phyloP scores from a whole-genome alignment of 2,329 filamentous ascomycete species.

The Hypoxylon sp. region DNA sequence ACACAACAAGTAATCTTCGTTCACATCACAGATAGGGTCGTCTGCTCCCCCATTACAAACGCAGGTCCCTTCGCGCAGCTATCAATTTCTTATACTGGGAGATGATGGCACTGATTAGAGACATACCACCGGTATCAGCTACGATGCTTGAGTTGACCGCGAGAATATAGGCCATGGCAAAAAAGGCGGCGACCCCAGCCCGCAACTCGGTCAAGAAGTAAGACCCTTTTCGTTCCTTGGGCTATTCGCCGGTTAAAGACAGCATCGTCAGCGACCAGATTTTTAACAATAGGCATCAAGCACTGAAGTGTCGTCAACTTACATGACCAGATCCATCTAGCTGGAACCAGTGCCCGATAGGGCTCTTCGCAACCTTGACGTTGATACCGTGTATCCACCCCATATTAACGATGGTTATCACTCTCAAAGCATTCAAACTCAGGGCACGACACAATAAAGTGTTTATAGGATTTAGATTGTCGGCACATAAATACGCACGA shows the following conservation, averaged over 20 bases:
- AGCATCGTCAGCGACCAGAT: constrained; percentile 42
- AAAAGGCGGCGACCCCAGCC: constrained; percentile 81
- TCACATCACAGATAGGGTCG: constrained; percentile 66
- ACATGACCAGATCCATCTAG: constrained; percentile 87
- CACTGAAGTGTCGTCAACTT: constrained; percentile 56
- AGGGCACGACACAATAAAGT: neutral
- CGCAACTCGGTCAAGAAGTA: constrained; percentile 87
- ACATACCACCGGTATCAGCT: constrained; percentile 49
- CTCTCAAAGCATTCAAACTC: neutral
- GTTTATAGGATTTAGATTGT: constrained; percentile 4
- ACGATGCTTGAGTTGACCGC: constrained; percentile 52
- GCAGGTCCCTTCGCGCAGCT: constrained; percentile 79
- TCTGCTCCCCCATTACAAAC: constrained; percentile 70
- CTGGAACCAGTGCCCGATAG: constrained; percentile 79
- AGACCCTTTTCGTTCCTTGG: constrained; percentile 78
- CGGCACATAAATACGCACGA: constrained; percentile 9
- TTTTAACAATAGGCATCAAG: neutral
- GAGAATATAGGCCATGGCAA: constrained; percentile 72
- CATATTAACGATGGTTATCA: constrained; percentile 54
- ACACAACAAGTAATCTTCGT: constrained; percentile 75
- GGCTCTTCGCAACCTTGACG: constrained; percentile 71
- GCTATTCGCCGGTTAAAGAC: constrained; percentile 58
- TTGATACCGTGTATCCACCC: constrained; percentile 66
- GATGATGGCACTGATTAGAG: constrained; percentile 68
- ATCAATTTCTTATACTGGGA: constrained; percentile 69